Evolutionary conservation across 2,329 filamentous ascomycete genomes (phyloP).

Genomic region (Didymella pinodella): DNA sequence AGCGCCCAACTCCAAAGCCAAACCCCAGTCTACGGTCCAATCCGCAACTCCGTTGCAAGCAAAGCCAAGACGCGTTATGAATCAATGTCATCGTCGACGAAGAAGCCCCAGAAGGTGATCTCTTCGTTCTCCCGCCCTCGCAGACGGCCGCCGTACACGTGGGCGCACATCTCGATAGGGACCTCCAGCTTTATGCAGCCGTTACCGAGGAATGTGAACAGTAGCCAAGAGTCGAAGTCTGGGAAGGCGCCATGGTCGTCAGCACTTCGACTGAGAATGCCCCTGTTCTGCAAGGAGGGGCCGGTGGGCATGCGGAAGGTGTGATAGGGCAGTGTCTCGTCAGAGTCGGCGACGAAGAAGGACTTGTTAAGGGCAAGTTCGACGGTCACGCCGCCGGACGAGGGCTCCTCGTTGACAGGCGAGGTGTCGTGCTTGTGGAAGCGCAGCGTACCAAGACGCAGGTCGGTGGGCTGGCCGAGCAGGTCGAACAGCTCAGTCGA

Average conservation of each 20-base stretch:
- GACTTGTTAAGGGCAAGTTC: constrained; percentile 46
- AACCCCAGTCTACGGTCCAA: constrained; percentile 37
- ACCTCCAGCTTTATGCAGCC: constrained; percentile 49
- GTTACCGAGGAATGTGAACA: constrained; percentile 49
- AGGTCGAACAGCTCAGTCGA: constrained; percentile 48
- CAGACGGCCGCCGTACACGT: constrained; percentile 44
- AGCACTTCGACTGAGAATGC: constrained; percentile 43
- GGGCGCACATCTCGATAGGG: constrained; percentile 49
- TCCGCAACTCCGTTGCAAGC: constrained; percentile 34
- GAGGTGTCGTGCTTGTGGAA: constrained; percentile 36
- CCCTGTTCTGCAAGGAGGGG: constrained; percentile 46
- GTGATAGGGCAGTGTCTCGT: constrained; percentile 49
- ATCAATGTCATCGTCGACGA: constrained; percentile 42
- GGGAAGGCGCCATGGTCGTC: constrained; percentile 44
- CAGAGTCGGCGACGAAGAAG: constrained; percentile 47
- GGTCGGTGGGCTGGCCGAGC: constrained; percentile 45
- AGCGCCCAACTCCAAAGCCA: constrained; percentile 47
- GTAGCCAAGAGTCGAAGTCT: constrained; percentile 48
- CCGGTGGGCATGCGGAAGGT: constrained; percentile 42
- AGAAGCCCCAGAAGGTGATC: constrained; percentile 48
- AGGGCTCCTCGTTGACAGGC: constrained; percentile 3
- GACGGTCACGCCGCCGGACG: constrained; percentile 30
- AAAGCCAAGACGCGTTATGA: constrained; percentile 29
- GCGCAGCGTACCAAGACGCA: constrained; percentile 48
- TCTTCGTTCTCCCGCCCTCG: constrained; percentile 45